Evolutionary conservation across 768 basidiomycete genomes (phyloP).

Genomic region (Leucosporidium scottii): DNA sequence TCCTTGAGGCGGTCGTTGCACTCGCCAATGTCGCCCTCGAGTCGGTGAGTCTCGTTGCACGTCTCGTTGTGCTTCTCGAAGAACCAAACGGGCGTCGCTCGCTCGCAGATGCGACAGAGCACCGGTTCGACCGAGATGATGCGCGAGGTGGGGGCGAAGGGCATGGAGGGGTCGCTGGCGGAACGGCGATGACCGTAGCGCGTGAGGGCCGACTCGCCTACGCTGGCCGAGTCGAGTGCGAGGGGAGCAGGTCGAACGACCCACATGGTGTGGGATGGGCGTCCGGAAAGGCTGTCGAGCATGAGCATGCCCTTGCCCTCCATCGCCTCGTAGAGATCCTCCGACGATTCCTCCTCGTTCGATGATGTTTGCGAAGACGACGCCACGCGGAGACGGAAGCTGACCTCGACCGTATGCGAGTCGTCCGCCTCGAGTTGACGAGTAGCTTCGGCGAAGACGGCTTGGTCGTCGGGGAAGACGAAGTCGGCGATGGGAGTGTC

Average conservation of each 20-base stretch:
- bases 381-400: conserved; percentile 70
- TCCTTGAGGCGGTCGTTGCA: conserved; percentile 90
- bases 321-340: conserved; percentile 61
- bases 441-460: conserved; percentile 79
- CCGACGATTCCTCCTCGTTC: conserved; percentile 34
- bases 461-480: conserved; percentile 68
- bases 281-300: conserved; percentile 79
- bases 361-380: conserved; percentile 25
- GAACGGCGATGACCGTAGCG: conserved; percentile 34
- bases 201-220: conserved; percentile 11
- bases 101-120: conserved; percentile 95
- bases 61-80: conserved; percentile 99
- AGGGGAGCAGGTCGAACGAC: conserved; percentile 34
- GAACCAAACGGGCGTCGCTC: conserved; percentile 95
- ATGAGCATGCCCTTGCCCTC: conserved; percentile 99
- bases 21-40: conserved; percentile 89
- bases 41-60: conserved; percentile 86
- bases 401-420: conserved; percentile 85
- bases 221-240: conserved; percentile 11
- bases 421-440: conserved; percentile 79
- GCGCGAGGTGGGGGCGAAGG: conserved; percentile 50
- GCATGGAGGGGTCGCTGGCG: conserved; percentile 53
- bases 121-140: conserved; percentile 69
- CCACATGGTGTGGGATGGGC: conserved; percentile 84
- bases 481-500: conserved; percentile 74